Percentiles rank a stretch among this genome's conserved stretches.
phyloP scores from a whole-genome alignment of 768 basidiomycete species.

The Pilatotrama ljubarskyi region DNA sequence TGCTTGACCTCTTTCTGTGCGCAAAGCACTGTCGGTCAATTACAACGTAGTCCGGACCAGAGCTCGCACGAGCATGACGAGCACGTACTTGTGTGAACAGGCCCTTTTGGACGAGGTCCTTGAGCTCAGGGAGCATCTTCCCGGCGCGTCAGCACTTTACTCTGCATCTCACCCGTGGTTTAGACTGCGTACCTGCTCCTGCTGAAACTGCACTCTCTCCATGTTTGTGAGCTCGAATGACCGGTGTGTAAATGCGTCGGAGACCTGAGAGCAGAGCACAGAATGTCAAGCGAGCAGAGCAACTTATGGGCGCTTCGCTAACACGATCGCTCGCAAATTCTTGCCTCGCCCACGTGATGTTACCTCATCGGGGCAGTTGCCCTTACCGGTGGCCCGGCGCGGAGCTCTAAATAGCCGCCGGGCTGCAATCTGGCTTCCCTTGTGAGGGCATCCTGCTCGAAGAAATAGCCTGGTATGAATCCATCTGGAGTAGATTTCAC shows the following conservation, averaged over 20 bases:
- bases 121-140: constrained; percentile 93
- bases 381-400: neutral
- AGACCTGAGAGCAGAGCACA: neutral
- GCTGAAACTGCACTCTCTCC: constrained; percentile 93
- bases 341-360: constrained; percentile 11
- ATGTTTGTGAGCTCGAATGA: constrained; percentile 40
- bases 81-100: constrained; percentile 74
- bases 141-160: neutral
- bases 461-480: neutral
- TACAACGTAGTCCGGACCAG: constrained; percentile 2
- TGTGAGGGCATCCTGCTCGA: neutral
- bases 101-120: constrained; percentile 83
- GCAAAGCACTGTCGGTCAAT: constrained; percentile 11
- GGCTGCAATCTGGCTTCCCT: neutral
- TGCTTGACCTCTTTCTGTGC: constrained; percentile 74
- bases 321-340: constrained; percentile 7
- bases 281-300: neutral
- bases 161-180: neutral
- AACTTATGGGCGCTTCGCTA: constrained; percentile 1
- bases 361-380: constrained; percentile 1
- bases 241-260: neutral
- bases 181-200: constrained; percentile 69
- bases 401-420: neutral
- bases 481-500: neutral
- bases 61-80: neutral